Percentiles rank a stretch among this genome's conserved stretches.
These are phyloP conservation scores for Lasiodiplodia sp. DNA, from an alignment of 2,329 filamentous ascomycete species.

Conservation along the genomic window DNA sequence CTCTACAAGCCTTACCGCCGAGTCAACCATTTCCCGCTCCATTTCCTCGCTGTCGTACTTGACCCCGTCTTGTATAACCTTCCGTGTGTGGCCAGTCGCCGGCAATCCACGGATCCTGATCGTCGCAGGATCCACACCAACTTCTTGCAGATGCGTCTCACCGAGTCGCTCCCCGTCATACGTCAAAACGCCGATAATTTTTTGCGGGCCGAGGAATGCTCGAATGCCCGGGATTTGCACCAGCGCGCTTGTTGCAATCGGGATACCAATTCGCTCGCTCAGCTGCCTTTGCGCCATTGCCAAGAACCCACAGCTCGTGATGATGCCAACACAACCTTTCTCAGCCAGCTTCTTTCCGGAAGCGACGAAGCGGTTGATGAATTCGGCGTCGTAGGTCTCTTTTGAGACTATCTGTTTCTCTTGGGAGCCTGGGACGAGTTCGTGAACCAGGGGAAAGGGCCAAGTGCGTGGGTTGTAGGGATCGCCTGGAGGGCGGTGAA, in stretches of 20 bases:
- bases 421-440: conserved; percentile 42
- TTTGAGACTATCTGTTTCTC: conserved; percentile 42
- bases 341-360: conserved; percentile 44
- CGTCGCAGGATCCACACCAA: background rate
- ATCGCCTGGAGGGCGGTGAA: conserved; percentile 48
- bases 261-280: conserved; percentile 41
- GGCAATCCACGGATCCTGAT: background rate
- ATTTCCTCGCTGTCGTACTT: background rate
- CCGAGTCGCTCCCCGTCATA: conserved; percentile 2
- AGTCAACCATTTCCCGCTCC: conserved; percentile 3
- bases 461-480: conserved; percentile 47
- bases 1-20: background rate
- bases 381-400: conserved; percentile 42
- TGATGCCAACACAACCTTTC: conserved; percentile 46
- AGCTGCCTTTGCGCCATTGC: conserved; percentile 47
- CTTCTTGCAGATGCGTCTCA: background rate
- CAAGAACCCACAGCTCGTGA: conserved; percentile 52
- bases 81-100: background rate
- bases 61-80: background rate
- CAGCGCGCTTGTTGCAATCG: conserved; percentile 47
- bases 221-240: conserved; percentile 45
- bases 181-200: conserved; percentile 34
- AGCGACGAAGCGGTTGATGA: conserved; percentile 44
- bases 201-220: conserved; percentile 36
- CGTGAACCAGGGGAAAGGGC: conserved; percentile 48